Evolutionary conservation across 202 grass and related monocot species (phyloP), one percentile per base, ranked within the genome.

Genomic region (Panicum hallii): DNA sequence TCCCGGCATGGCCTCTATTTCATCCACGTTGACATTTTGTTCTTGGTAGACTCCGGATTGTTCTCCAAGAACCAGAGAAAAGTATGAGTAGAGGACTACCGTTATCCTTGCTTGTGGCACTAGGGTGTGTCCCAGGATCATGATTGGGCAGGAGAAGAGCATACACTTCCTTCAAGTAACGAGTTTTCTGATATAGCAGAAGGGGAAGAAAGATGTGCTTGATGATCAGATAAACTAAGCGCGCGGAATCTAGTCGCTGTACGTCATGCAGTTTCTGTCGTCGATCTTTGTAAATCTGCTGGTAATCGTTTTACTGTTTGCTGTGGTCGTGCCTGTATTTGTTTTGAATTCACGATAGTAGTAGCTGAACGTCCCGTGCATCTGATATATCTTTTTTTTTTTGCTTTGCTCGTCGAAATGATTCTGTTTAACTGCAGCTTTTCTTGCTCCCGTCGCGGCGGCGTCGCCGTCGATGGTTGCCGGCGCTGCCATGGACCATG

Each of bases 401-500:
- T 26, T 41, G n/a, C 1, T 70, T 70, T 81, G n/a, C 15, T 49
- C 1, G 16, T 46, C 22, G 0, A 6, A 46, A 11, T 19, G 12
- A 23, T 15, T 74, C 11, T 28, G 11, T 5, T 67, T 26, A 4
- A 30, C 3, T 50, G 64, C 79, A 62, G 9, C 43, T 26, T 71
- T 85, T 41, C 28, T 49, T 63, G 54, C 13, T 63, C 43, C 11
- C 43, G n/a, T 47, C 23, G 26, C 26, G 26, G 26, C 26, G 26
- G 26, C 26, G 26, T 26, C 26, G 26, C 26, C 26, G 26, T 26
- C 26, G 26, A 26, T 26, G 26, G 26, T 26, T 26, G 26, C 26
- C 26, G 68, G 43, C 68, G 20, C 78, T 70, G 41, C 63, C 42
- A 70, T 52, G 32, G 64, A 62, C 74, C 83, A 71, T 7, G 41